Percentiles rank a stretch among this genome's conserved stretches.
These are phyloP conservation scores for Nidula niveotomentosa DNA, from an alignment of 1,284 basidiomycete genomes.

Conservation along the genomic window DNA sequence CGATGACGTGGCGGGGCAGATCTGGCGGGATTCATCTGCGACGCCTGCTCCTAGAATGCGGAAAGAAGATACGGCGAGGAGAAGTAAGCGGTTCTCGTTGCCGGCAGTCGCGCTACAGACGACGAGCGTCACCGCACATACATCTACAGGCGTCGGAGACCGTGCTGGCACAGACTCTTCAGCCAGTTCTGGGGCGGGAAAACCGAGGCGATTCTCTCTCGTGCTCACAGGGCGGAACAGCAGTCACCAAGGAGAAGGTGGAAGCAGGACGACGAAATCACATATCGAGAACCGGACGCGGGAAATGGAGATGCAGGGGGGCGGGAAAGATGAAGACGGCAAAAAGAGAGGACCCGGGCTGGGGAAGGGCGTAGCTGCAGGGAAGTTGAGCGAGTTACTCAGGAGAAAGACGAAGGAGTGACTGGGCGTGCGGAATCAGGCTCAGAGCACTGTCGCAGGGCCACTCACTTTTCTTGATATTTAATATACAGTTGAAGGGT, in stretches of 20 bases:
- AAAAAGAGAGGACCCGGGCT: constrained; percentile 8
- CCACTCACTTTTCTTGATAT: too few species aligned
- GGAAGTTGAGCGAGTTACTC: constrained; percentile 28
- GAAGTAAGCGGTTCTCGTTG: constrained; percentile 69
- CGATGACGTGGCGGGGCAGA: constrained; percentile 9
- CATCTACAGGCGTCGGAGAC: constrained; percentile 19
- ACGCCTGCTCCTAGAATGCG: constrained; percentile 20
- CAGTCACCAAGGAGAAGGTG: constrained; percentile 11
- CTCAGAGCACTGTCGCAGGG: too few species aligned
- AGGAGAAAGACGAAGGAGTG: constrained; percentile 9
- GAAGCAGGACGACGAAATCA: constrained; percentile 1
- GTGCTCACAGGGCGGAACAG: constrained; percentile 43
- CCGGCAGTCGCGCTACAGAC: constrained; percentile 74
- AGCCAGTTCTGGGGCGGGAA: background rate
- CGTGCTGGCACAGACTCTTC: background rate
- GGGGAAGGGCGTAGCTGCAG: constrained; percentile 27
- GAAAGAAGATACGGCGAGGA: constrained; percentile 59
- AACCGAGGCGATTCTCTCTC: constrained; percentile 53
- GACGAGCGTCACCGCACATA: constrained; percentile 65
- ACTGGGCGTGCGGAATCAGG: too few species aligned
- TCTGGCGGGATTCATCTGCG: constrained; percentile 9
- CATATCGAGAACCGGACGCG: background rate
- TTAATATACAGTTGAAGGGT: too few species aligned
- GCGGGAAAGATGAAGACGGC: background rate
- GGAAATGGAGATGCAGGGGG: background rate